Evolutionary conservation across 2,329 filamentous ascomycete species (phyloP), one percentile per base, ranked within the genome.

Genomic region (Endothia cerciana): DNA sequence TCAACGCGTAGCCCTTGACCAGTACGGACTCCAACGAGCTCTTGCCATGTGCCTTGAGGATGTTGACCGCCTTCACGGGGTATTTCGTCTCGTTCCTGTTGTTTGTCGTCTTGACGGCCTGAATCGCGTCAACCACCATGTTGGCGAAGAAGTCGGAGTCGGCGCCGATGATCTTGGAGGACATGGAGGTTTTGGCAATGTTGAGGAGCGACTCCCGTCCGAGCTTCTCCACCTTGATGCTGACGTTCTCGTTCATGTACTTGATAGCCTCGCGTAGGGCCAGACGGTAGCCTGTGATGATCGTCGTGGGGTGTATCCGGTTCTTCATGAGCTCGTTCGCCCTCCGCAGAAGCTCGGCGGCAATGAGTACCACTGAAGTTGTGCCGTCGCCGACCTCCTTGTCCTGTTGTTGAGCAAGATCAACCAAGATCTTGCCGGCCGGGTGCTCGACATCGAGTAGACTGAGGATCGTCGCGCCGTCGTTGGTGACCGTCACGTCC

Each of bases 281-380:
- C 74, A 99, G 87, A 75, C 95, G 88, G 86, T 99, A 99, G 74
- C 95, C 95, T 69, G 93, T 98, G 77, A 99, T 99, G 81, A 99
- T 98, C 68, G 96, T 99, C 33, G 95, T 99, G 65, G 95, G 96
- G 82, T 99, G 95, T 87, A 99, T 99, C 78, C 94, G 92, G 87
- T 98, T 99, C 86, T 95, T 97, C 91, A 98, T 96, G 71, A 99
- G 87, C 82, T 99, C 95, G 83, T 99, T 99, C 70, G 89, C 95
- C 80, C 95, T 87, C 77, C 91, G 89, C 75, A 99, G 84, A 71
- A 99, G 90, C 83, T 99, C 95, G 68, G 95, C 92, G 62, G 95
- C 95, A 79, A 99, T 97, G 72, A 99, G 87, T 66, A 99, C 95
- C 61, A 99, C 95, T 59, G 94, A 98, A 28, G 95, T 99, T 59